phyloP scores from a whole-genome alignment of 2,329 filamentous ascomycete species.

The Berkeleyomyces basicola region DNA sequence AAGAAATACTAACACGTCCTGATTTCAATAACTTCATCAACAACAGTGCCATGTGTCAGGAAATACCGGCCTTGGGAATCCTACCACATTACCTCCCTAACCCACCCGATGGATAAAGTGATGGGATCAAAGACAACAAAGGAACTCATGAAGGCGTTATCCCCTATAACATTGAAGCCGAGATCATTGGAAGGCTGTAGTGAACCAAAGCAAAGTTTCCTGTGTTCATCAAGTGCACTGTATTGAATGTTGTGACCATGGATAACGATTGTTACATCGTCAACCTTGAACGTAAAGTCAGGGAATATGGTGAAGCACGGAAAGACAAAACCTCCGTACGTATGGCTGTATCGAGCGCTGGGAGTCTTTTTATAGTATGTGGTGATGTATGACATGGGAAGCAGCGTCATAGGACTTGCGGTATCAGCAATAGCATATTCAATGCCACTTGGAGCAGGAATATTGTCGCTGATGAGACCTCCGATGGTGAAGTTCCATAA shows the following conservation, averaged over 20 bases:
- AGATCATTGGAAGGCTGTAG: constrained; percentile 36
- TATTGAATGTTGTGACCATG: constrained; percentile 38
- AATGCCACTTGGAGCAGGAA: neutral
- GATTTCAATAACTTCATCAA: too few relatives aligned
- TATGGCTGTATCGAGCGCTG: constrained; percentile 26
- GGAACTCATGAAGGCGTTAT: too few relatives aligned
- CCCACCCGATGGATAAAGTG: constrained; percentile 20
- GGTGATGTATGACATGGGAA: constrained; percentile 33
- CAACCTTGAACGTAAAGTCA: constrained; percentile 38
- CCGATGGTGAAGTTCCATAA: constrained; percentile 24
- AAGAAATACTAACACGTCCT: too few relatives aligned
- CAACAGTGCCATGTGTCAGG: too few relatives aligned
- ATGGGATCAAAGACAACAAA: constrained; percentile 46
- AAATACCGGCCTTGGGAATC: too few relatives aligned
- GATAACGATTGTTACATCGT: constrained; percentile 40
- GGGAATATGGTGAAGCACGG: constrained; percentile 31
- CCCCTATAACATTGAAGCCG: constrained; percentile 39
- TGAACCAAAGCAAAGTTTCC: constrained; percentile 48
- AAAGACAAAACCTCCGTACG: constrained; percentile 29
- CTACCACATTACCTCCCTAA: too few relatives aligned
- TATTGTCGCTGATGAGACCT: constrained; percentile 16
- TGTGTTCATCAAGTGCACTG: constrained; percentile 25
- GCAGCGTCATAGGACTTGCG: constrained; percentile 47
- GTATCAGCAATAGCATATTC: constrained; percentile 30
- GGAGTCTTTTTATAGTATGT: constrained; percentile 32